Percentiles rank a stretch among this genome's conserved stretches.
Evolutionary conservation across 176 grass and related monocot species (phyloP).

Genomic region (Tillandsia fasciculata): DNA sequence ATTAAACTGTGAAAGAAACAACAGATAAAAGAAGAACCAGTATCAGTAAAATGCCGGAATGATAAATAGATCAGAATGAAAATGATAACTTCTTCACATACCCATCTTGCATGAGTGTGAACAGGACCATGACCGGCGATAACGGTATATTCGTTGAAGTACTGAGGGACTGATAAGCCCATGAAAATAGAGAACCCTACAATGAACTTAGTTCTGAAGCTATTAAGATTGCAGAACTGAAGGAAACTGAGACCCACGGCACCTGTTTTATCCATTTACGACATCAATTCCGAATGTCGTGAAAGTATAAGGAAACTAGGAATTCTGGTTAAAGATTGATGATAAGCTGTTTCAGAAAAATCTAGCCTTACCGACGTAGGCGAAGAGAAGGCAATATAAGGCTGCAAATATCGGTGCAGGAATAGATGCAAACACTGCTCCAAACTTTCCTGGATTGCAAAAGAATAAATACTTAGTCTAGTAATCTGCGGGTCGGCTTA

Average conservation of each 20-base stretch:
- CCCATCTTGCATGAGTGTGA: conserved; percentile 83
- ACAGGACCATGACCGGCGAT: conserved; percentile 76
- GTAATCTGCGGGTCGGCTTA: no score
- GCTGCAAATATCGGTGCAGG: conserved; percentile 74
- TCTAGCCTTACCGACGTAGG: conserved; percentile 65
- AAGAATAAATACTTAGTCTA: conserved; percentile 10
- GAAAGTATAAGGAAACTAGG: neutral
- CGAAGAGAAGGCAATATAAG: conserved; percentile 83
- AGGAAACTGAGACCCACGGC: conserved; percentile 61
- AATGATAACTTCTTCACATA: conserved; percentile 22
- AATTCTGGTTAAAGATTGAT: neutral
- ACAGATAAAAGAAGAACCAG: neutral
- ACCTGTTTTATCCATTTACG: conserved; percentile 34
- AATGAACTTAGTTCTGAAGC: conserved; percentile 89
- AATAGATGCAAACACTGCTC: conserved; percentile 88
- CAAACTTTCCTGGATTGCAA: conserved; percentile 69
- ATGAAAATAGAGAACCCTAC: conserved; percentile 86
- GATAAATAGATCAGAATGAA: neutral
- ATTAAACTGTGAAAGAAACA: conserved; percentile 49
- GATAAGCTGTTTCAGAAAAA: neutral
- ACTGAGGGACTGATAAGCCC: conserved; percentile 84
- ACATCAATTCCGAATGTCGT: neutral
- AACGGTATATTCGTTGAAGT: conserved; percentile 86
- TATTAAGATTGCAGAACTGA: conserved; percentile 89
- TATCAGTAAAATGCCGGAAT: neutral